Conservation (phyloP, 306 rosid species). For the Astragalus membranaceus region DNA sequence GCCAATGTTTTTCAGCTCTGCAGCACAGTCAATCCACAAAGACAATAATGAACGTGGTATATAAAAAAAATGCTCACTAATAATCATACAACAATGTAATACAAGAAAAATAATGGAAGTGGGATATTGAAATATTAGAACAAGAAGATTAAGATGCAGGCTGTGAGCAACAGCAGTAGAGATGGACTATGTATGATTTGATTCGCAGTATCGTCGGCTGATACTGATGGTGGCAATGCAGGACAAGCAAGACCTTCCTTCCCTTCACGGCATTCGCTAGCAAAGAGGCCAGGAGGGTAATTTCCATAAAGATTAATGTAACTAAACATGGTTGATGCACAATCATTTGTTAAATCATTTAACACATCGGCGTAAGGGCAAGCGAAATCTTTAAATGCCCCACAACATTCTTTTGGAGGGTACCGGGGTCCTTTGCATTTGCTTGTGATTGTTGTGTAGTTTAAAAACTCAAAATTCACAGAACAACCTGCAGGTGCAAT, state of each 20-base stretch:
- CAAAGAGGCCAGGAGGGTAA: constrained; percentile 93
- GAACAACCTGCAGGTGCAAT: constrained; percentile 68
- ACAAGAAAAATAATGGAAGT: constrained; percentile 14
- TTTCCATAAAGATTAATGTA: constrained; percentile 82
- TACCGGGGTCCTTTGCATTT: constrained; percentile 85
- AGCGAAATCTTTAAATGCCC: constrained; percentile 63
- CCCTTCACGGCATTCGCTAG: constrained; percentile 64
- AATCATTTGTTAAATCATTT: constrained; percentile 68
- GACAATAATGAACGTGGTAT: not conserved
- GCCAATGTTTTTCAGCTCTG: too few relatives aligned
- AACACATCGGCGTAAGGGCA: constrained; percentile 65
- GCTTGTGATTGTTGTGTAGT: constrained; percentile 83
- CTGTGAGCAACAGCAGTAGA: constrained; percentile 25
- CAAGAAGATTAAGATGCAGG: constrained; percentile 32
- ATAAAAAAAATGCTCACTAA: constrained; percentile 1
- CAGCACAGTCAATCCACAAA: too few relatives aligned
- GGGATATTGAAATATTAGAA: constrained; percentile 22
- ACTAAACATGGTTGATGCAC: constrained; percentile 93
- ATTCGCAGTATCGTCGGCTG: constrained; percentile 25
- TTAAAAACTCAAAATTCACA: constrained; percentile 76
- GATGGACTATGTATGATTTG: constrained; percentile 33
- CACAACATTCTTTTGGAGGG: constrained; percentile 50
- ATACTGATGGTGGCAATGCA: constrained; percentile 49
- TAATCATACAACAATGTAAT: constrained; percentile 1
- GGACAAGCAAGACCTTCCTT: constrained; percentile 68